Base-by-base conservation (phyloP, 2,329 filamentous ascomycete species). In the Monilinia fructigena region DNA sequence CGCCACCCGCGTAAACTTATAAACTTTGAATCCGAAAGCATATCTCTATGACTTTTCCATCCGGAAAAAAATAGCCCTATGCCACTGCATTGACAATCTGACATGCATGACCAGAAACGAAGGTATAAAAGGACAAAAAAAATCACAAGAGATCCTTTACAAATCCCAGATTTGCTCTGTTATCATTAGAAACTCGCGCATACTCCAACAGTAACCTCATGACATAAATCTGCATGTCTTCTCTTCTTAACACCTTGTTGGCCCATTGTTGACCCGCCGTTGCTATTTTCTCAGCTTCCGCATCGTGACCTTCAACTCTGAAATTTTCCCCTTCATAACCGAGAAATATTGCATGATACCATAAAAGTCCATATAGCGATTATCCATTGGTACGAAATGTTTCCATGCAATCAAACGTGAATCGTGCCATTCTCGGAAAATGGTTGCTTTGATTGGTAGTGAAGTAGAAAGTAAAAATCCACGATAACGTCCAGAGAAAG, bases 361-460 rank as follows among this genome's bases (percentile, higher is more conserved):
- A 69, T 86, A 92, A 73, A 90, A 85, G 74, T 93, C 91, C 53
- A 84, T 79, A 72, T 88, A 93, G 0, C 88, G 84, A 73, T 85
- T 90, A 74, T 93, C 89, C 86, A 95, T 90, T 4, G 91, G 91
- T 3, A 93, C 88, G 72, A 92, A 94, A 77, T 95, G 91, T 73
- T 87, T 86, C 91, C 91, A 95, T 0, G 90, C 82, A 1, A 92
- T 79, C 1, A 95, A 80, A 1, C 91, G 82, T 55, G 83, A 83
- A 75, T 93, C 91, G 74, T 93, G 91, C 91, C 91, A 95, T 76
- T 95, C 91, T 11, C 85, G 83, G 78, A 88, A 95, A 40, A 94
- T 80, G 0, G 91, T 92, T 1, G 89, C 86, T 79, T 94, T 95
- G 78, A 95, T 85, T 0, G 89, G 89, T 5, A 93, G 77, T 2